phyloP scores from a whole-genome alignment of 495 filamentous ascomycete species.

The Letharia columbiana region DNA sequence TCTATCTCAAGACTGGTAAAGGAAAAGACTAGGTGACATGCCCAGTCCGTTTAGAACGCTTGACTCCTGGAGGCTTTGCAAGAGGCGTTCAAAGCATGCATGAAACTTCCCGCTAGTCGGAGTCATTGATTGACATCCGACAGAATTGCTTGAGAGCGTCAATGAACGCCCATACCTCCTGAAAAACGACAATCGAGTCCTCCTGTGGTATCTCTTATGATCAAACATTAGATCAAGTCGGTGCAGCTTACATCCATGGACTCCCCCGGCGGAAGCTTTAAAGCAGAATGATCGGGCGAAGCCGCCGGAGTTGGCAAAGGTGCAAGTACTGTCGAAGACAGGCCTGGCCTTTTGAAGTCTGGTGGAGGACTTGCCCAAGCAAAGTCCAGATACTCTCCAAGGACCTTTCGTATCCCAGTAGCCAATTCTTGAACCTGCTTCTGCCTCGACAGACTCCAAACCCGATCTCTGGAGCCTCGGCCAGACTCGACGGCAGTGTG shows the following conservation, averaged over 20 bases:
- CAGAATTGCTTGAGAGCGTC: background rate
- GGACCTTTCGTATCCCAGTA: conserved; percentile 51
- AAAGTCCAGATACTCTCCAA: conserved; percentile 66
- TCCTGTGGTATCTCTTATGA: background rate
- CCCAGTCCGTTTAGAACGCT: no score
- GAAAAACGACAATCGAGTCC: background rate
- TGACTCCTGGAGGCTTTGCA: no score
- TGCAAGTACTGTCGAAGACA: conserved; percentile 11
- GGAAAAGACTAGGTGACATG: no score
- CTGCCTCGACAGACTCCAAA: conserved; percentile 52
- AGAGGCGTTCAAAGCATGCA: no score
- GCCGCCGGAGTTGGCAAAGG: conserved; percentile 23
- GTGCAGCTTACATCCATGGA: conserved; percentile 14
- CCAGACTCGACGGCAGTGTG: conserved; percentile 34
- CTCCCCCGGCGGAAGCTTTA: conserved; percentile 13
- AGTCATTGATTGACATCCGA: background rate
- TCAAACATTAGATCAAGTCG: conserved; percentile 4
- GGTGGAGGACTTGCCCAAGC: conserved; percentile 58
- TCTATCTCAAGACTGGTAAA: no score
- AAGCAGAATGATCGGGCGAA: conserved; percentile 19
- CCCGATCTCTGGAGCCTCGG: conserved; percentile 39
- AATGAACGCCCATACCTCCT: background rate
- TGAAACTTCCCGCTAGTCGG: background rate
- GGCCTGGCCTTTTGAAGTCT: conserved; percentile 50
- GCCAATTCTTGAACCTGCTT: conserved; percentile 52